Evolutionary conservation across 2,329 filamentous ascomycete genomes (phyloP), one percentile per base, ranked within the genome.

Genomic region (Sporothrix pallida): DNA sequence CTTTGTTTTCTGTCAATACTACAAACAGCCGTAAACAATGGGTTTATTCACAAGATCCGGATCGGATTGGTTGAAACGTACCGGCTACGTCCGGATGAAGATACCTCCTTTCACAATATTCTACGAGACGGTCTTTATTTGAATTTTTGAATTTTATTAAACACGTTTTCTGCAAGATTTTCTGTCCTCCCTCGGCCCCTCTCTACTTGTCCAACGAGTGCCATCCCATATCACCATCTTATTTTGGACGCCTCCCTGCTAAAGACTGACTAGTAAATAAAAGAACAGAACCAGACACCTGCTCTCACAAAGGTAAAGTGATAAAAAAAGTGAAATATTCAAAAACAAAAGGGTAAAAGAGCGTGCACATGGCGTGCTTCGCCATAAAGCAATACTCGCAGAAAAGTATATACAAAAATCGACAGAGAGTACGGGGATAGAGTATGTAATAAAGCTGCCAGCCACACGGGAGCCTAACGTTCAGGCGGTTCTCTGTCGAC

Each of bases 141-240:
- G 8, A 56, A 17, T 20, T 63, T 63, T 63, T 63, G n/a, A 67
- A 46, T 48, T 65, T 67, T 67, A 67, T 48, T 48, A 2, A 63
- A 63, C 46, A 12, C n/a, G 5, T 48, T 46, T 67, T 67, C 42
- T 17, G 12, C 12, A 6, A n/a, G 23, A 26, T 62, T 15, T 62
- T 42, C 6, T 42, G 31, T 62, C 15, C n/a, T 46, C 65, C 8
- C 56, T 26, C 62, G 12, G n/a, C 26, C 17, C 17, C 48, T 52
- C 48, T 8, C 31, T 6, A 7, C 20, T 54, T 20, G 15, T 20
- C 52, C 5, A 23, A 20, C 56, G 17, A 63, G 63, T n/a, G 8
- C 63, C 46, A 15, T 12, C 15, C 63, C 46, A 8, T 6, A 8
- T 52, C 63, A 5, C 12, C 44, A 2, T 68, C 13, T 3, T 52